Percentiles rank a stretch among this genome's conserved stretches.
Conservation (phyloP, 2,329 filamentous ascomycete species). For the Fusarium albosuccineum region DNA sequence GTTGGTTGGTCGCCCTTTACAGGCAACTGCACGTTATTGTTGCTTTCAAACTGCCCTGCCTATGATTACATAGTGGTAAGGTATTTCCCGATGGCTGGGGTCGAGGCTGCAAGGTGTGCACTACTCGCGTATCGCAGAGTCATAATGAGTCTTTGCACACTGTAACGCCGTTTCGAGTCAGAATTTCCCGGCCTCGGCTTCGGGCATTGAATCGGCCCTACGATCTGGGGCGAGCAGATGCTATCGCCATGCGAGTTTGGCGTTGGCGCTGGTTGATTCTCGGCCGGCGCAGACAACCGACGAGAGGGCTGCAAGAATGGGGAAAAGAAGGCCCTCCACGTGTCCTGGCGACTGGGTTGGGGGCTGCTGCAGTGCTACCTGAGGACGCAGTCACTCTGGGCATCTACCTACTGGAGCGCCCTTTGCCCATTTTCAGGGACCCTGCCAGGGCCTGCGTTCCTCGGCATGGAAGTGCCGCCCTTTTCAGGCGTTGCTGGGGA, state of each 20-base stretch:
- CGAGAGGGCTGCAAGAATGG: conserved; percentile 1
- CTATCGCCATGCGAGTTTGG: conserved; percentile 12
- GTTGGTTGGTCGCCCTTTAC: background rate
- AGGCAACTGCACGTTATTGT: background rate
- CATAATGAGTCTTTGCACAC: conserved; percentile 10
- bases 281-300: conserved; percentile 21
- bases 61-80: background rate
- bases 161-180: conserved; percentile 19
- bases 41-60: conserved; percentile 6
- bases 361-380: conserved; percentile 33
- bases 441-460: conserved; percentile 24
- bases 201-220: conserved; percentile 10
- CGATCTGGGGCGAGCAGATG: conserved; percentile 3
- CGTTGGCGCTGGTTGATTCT: conserved; percentile 10
- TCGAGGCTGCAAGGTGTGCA: background rate
- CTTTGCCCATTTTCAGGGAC: background rate
- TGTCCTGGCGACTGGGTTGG: conserved; percentile 31
- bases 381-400: conserved; percentile 2
- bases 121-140: conserved; percentile 2
- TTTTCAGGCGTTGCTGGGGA: conserved; percentile 6
- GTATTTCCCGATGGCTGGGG: no score
- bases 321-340: conserved; percentile 25
- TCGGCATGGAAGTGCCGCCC: conserved; percentile 39
- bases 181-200: conserved; percentile 1
- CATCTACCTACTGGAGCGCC: conserved; percentile 1